Base-by-base conservation (phyloP, 78 protist genomes). In the Dictyostelium firmibasis region DNA sequence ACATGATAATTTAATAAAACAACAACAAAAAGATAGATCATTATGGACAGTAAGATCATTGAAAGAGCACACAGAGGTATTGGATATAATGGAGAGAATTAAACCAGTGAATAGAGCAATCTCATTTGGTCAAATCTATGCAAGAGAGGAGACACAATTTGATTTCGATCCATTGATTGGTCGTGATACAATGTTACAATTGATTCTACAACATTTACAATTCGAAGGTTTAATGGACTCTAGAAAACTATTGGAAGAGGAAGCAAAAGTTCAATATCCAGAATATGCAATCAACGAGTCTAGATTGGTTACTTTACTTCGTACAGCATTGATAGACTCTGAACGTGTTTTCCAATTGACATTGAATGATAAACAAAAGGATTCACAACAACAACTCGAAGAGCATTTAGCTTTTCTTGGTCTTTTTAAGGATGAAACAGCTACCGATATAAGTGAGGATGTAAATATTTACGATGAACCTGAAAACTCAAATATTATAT, bases 401-500 rank as follows among this genome's bases (percentile, higher is more conserved):
- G 94, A 89, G 57, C 94, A 89, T 41, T 81, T 89, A n/a, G 94
- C 94, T 33, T 89, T 89, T 20, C 23, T 89, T 27, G 87, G 87
- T 70, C 36, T 89, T 67, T 38, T 89, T 13, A 57, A 60, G 41
- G 94, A 89, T 60, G 31, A 41, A 23, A 33, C 41, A 31, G n/a
- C 25, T 11, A 64, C 25, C 69, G 87, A 81, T 64, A 20, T 33
- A 4, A 23, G 53, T 0, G 94, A 89, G 35, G 94, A 89, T 89
- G 94, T 81, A 89, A 89, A 89, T 81, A 89, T 89, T 47, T 89
- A 89, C 69, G 94, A 89, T 69, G 94, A 89, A 81, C 87, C 87
- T 41, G 88, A 82, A 4, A 41, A 77, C 60, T 44, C 94, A 18
- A 81, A 81, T 78, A 89, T 89, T 70, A 50, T 89, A 16, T 89